Base-by-base conservation (phyloP, 2,329 filamentous ascomycete genomes). In the Hypomyces rosellus region DNA sequence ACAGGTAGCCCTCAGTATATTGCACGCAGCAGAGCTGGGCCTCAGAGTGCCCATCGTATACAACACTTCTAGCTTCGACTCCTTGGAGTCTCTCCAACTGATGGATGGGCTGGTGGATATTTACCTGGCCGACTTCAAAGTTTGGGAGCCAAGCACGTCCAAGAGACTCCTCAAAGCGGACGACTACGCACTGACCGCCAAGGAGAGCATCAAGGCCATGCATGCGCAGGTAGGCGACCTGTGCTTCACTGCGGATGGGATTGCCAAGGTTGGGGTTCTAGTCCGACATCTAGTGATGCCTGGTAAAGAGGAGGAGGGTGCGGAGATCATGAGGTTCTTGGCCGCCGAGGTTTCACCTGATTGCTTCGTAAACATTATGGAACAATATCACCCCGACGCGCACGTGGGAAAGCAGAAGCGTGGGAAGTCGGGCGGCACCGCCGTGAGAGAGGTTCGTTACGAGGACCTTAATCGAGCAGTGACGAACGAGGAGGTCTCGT, bases 51-150 rank as follows among this genome's bases (percentile, higher is more conserved):
- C 88, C 2, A 84, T 95, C 58, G 77, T 95, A 34, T 93, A 95
- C 74, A 95, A 95, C 62, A 91, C 88, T 0, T 90, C 85, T 0
- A 83, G 85, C 11, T 95, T 88, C 61, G 89, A 95, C 67, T 89
- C 84, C 1, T 70, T 85, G 1, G 83, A 81, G 2, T 89, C 85
- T 1, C 71, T 95, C 1, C 69, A 81, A 52, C 73, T 93, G 8
- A 77, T 95, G 59, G 84, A 93, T 58, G 88, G 88, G 0, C 71
- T 95, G 25, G 81, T 93, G 0, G 88, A 93, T 63, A 89, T 95
- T 41, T 95, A 93, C 63, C 73, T 95, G n/a, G 85, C 88, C 0
- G 88, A 95, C 63, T 93, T 93, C 73, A 93, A 95, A 65, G 81
- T 91, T 9, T 93, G 87, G 88, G 78, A 78, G 25, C 66, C 75